Percentiles rank a stretch among this genome's conserved stretches.
Conservation (phyloP, 2,329 filamentous ascomycete species). For the Fusarium sp. region DNA sequence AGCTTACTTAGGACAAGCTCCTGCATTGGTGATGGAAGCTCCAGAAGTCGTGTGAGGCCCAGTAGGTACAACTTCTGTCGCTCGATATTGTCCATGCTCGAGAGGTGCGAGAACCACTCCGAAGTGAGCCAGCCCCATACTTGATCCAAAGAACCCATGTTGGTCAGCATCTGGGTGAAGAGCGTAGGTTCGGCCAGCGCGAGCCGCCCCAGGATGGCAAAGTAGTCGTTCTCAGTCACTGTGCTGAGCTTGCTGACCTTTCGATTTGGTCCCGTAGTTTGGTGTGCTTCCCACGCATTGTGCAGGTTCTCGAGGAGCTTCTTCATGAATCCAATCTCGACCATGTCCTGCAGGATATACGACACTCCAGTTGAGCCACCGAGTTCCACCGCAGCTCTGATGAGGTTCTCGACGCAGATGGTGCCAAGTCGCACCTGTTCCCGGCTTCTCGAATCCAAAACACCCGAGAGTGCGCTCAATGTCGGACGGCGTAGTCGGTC, state of each 20-base stretch:
- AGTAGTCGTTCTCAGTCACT: constrained; percentile 86
- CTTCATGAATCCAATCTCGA: constrained; percentile 71
- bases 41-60: constrained; percentile 77
- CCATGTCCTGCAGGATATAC: constrained; percentile 74
- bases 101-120: constrained; percentile 78
- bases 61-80: constrained; percentile 79
- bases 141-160: constrained; percentile 60
- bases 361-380: constrained; percentile 72
- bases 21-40: constrained; percentile 69
- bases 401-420: constrained; percentile 72
- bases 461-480: constrained; percentile 62
- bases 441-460: constrained; percentile 65
- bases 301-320: constrained; percentile 75
- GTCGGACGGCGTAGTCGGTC: constrained; percentile 66
- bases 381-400: constrained; percentile 71
- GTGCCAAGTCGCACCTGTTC: constrained; percentile 70
- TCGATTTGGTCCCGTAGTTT: constrained; percentile 84
- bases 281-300: constrained; percentile 78
- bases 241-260: constrained; percentile 77
- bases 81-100: constrained; percentile 73
- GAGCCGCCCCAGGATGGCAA: constrained; percentile 84
- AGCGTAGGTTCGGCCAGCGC: constrained; percentile 77
- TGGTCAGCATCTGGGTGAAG: constrained; percentile 70
- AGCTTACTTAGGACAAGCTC: constrained; percentile 70
- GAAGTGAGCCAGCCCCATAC: constrained; percentile 70